A percentile compares a stretch with the other conserved stretches of the same genome.
These are phyloP conservation scores for Phaeomoniella chlamydospora DNA, from an alignment of 2,329 filamentous ascomycete species.

Conservation along the genomic window DNA sequence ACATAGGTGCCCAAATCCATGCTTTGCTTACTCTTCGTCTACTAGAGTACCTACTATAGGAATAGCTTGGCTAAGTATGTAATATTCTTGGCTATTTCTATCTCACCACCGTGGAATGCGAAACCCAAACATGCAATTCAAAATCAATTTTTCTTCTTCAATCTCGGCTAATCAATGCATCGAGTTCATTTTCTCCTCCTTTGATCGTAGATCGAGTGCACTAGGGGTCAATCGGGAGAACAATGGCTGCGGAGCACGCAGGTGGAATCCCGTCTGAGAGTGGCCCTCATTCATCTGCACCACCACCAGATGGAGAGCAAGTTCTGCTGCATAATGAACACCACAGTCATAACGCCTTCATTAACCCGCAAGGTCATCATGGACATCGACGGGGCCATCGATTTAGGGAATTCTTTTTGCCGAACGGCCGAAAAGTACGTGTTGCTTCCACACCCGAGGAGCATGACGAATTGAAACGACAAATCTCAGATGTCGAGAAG, in stretches of 20 bases:
- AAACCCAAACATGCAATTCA: background rate
- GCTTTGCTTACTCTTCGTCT: too few relatives aligned
- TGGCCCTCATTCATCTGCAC: too few relatives aligned
- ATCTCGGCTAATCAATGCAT: background rate
- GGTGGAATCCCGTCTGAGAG: too few relatives aligned
- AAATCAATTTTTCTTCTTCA: background rate
- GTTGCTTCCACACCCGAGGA: slow-evolving; percentile 43
- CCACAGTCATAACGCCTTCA: slow-evolving; percentile 12
- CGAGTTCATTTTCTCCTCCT: background rate
- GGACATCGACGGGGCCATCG: slow-evolving; percentile 20
- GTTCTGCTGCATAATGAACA: slow-evolving; percentile 3
- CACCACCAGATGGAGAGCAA: background rate
- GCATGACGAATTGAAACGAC: slow-evolving; percentile 27
- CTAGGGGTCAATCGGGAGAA: too few relatives aligned
- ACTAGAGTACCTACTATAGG: too few relatives aligned
- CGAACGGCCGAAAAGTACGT: slow-evolving; percentile 41
- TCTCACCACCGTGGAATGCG: background rate
- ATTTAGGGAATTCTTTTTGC: slow-evolving; percentile 38
- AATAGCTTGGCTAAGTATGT: background rate
- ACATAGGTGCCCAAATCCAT: too few relatives aligned
- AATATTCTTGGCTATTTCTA: background rate
- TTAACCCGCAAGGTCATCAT: too few relatives aligned
- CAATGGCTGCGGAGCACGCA: too few relatives aligned
- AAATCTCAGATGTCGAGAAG: slow-evolving; percentile 2
- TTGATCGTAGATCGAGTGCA: background rate